Base-by-base conservation (phyloP, 495 filamentous ascomycete species). In the Xylaria curta region DNA sequence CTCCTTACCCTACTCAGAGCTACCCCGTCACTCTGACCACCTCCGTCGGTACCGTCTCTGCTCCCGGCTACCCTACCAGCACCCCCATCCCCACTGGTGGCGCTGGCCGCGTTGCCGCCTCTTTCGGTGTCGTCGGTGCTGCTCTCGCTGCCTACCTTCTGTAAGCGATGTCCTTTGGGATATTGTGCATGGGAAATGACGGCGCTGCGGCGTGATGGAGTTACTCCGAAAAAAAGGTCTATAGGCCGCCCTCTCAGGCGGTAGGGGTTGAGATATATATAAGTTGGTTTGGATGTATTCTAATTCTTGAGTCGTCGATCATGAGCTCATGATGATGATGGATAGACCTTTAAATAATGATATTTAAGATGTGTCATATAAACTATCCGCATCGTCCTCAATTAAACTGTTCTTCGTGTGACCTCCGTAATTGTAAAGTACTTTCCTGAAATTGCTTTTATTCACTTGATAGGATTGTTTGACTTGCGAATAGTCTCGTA, bases 241-340 rank as follows among this genome's bases (percentile, higher is more conserved):
- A 56, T 19, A 61, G 21, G 31, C 47, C 38, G 53, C 28, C 65
- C 51, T 38, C 31, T 44, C 12, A 26, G 69, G 61, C 46, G 33
- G 42, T 49, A 58, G 21, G 63, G 36, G 63, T 28, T 44, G 65
- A 64, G 42, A 66, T 54, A 67, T 66, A 71, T 66, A 68, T 72
- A 72, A 46, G 70, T 72, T 59, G 49, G 64, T 68, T 66, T 72
- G 64, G 56, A 59, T 72, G 64, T 72, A 72, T 72, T 72, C 56
- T 67, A 61, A 61, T 67, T 67, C 53, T 67, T 44, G 64, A 62
- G 53, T 61, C 63, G 63, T 67, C 70, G 58, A 69, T 67, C 70
- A 72, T 72, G 70, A 67, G 63, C 28, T 44, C 53, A 72, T 67
- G 61, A 67, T 66, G 63, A 68, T 67, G 70, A 67, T 72, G 46